Conservation (phyloP, 1,139 yeast species). For the Protomyces arabidopsidicola region DNA sequence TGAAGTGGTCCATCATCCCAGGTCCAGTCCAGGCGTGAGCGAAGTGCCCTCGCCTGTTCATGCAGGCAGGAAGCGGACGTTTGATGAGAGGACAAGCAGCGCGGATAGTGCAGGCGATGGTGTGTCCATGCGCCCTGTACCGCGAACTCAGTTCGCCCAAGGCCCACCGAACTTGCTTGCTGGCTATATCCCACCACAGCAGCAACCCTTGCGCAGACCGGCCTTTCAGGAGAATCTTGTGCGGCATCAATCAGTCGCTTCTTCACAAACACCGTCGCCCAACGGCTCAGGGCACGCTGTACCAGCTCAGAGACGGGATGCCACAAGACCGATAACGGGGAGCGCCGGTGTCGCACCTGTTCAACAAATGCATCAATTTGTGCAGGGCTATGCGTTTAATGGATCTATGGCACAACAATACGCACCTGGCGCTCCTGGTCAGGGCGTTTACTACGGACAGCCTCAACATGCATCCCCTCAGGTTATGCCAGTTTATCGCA, state of each 20-base stretch:
- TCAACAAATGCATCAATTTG: not conserved
- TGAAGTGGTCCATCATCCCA: no score
- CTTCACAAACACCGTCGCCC: not conserved
- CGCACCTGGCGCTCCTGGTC: not conserved
- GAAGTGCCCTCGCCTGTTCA: not conserved
- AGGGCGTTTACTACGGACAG: not conserved
- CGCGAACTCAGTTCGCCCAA: not conserved
- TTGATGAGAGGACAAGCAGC: not conserved
- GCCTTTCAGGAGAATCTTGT: not conserved
- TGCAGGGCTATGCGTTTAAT: not conserved
- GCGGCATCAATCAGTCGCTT: not conserved
- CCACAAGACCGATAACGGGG: not conserved
- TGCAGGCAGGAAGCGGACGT: not conserved
- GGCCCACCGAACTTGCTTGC: not conserved
- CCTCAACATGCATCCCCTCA: not conserved
- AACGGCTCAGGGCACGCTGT: not conserved
- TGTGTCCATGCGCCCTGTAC: not conserved
- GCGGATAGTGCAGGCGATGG: not conserved
- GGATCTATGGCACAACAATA: not conserved
- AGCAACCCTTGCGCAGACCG: not conserved
- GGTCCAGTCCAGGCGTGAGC: not conserved
- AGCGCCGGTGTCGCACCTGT: not conserved
- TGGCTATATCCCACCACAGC: not conserved
- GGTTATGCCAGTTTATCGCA: not conserved
- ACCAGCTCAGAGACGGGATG: not conserved